Evolutionary conservation across 2,329 filamentous ascomycete species (phyloP), one percentile per base, ranked within the genome.

Genomic region (Bipolaris zeicola): DNA sequence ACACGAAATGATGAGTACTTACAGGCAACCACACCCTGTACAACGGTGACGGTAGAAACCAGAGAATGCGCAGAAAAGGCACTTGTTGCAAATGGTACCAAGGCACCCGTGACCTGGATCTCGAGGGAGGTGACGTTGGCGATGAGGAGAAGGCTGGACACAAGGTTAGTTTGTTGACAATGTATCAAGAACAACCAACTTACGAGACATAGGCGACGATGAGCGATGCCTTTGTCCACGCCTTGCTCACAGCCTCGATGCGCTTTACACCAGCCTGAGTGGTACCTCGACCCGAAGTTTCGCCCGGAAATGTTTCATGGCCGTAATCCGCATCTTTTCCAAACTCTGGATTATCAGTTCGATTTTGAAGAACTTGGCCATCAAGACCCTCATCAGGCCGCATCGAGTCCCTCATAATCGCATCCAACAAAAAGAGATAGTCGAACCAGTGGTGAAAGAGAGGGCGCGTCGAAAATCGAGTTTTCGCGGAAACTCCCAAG

Each of bases 41-140:
- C 82, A 10, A 89, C 86, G 26, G 83, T 79, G 22, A 89, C 83
- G 0, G 86, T 89, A 14, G 87, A 86, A 39, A 89, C 80, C 33
- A 90, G 79, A 11, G 87, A 87, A 68, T 90, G 88, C 46, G 82
- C 80, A 37, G 79, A 78, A 67, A 89, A 90, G 2, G 83, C 80
- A 56, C 86, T 89, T 1, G 87, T 89, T 28, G 89, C 86, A 76
- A 86, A 89, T 20, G 84, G 82, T 14, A 83, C 82, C 45, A 90
- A 77, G 7, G 85, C 82, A 50, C 80, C 81, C 1, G 86, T 86
- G 7, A 85, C 86, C 68, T 89, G 87, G 14, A 82, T 81, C 70
- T 89, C 87, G 16, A 89, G 79, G n/a, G 86, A 89, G 5, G 86
- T 88, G 46, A 83, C 82, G 64, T 86, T 88, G 18, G 87, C 85